A percentile compares a stretch with the other conserved stretches of the same genome.
Conservation (phyloP, 495 filamentous ascomycete species). For the Pseudomonodictys pantanalensis region DNA sequence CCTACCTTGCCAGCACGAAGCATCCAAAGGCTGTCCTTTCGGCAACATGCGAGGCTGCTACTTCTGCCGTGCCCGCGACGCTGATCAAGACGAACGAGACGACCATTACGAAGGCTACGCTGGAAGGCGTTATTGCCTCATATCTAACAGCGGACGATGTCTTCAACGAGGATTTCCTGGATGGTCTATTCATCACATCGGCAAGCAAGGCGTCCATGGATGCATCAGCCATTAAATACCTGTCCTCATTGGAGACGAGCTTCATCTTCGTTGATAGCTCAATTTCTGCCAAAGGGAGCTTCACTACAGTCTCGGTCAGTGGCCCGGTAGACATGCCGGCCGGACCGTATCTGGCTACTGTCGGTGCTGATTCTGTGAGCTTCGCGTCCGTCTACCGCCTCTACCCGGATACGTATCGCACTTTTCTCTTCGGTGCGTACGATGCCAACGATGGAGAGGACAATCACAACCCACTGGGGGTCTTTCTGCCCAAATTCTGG, state of each 20-base stretch:
- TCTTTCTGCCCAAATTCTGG: conserved; percentile 28
- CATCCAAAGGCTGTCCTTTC: conserved; percentile 27
- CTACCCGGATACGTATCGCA: conserved; percentile 30
- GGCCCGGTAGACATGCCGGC: background rate
- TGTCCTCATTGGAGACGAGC: conserved; percentile 13
- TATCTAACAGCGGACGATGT: conserved; percentile 29
- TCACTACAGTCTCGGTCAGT: conserved; percentile 1
- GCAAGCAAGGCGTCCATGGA: conserved; percentile 25
- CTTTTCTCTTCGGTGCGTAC: conserved; percentile 34
- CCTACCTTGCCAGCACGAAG: conserved; percentile 33
- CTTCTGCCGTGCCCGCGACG: conserved; percentile 22
- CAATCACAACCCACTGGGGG: conserved; percentile 23
- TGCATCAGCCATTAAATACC: conserved; percentile 20
- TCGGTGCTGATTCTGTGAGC: conserved; percentile 12
- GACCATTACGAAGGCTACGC: background rate
- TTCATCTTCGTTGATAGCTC: conserved; percentile 4
- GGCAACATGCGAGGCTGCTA: background rate
- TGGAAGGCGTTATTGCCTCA: conserved; percentile 9
- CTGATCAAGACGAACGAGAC: conserved; percentile 28
- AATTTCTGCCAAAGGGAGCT: conserved; percentile 8
- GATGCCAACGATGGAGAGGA: conserved; percentile 25
- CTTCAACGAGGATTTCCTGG: conserved; percentile 37
- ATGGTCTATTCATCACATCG: conserved; percentile 36
- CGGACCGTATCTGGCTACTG: conserved; percentile 28
- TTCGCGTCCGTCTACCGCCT: conserved; percentile 32